Conservation (phyloP, 768 basidiomycete species). For the Xerocomus potaroensis region DNA sequence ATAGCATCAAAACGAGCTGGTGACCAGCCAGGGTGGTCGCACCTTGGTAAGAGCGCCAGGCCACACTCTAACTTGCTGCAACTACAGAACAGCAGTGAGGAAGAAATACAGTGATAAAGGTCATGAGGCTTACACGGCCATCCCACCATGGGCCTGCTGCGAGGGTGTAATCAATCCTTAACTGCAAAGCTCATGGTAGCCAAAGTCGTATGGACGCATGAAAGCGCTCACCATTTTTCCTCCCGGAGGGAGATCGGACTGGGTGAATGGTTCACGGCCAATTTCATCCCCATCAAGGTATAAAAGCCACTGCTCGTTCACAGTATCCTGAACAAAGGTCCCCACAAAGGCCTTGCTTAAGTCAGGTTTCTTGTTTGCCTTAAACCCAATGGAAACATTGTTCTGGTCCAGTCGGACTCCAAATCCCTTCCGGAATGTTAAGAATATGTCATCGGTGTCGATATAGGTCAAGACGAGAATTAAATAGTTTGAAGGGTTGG, state of each 20-base stretch:
- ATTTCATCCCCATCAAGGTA: not conserved
- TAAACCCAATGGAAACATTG: not conserved
- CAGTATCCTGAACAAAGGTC: not conserved
- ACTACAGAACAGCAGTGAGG: too few relatives aligned
- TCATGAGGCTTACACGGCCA: not conserved
- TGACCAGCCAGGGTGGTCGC: too few relatives aligned
- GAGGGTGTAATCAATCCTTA: not conserved
- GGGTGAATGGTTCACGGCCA: not conserved
- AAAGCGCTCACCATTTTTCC: not conserved
- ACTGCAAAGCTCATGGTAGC: not conserved
- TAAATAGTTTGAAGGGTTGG: not conserved
- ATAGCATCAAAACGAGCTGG: too few relatives aligned
- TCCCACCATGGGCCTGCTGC: not conserved
- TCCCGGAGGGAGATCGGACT: not conserved
- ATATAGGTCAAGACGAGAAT: not conserved
- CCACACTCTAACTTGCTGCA: too few relatives aligned
- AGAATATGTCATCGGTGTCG: not conserved
- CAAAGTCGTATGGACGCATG: not conserved
- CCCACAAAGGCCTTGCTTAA: not conserved
- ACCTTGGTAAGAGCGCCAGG: too few relatives aligned
- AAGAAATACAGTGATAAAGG: too few relatives aligned
- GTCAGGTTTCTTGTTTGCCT: not conserved
- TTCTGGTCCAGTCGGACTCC: not conserved
- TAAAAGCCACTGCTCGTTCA: not conserved
- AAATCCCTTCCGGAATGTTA: not conserved